Conservation (phyloP, 2,329 filamentous ascomycete species). For the Clarireedia homoeocarpa region DNA sequence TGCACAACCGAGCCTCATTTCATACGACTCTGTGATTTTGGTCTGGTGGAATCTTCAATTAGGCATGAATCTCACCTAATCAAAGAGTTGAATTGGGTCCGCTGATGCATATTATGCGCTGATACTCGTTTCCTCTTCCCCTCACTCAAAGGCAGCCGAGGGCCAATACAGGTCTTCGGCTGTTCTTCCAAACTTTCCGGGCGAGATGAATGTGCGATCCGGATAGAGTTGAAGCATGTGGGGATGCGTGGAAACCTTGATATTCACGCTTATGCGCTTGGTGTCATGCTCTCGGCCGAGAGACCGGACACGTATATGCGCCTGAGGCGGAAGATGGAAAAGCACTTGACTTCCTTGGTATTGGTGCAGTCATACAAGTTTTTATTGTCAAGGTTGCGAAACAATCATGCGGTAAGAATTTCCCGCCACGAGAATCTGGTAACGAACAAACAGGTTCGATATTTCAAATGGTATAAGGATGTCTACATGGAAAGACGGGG, state of each 20-base stretch:
- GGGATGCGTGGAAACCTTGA: too few species aligned
- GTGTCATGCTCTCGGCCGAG: neutral
- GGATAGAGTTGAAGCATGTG: neutral
- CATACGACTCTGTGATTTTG: neutral
- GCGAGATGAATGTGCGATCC: neutral
- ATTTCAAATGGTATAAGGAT: too few species aligned
- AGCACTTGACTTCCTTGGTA: too few species aligned
- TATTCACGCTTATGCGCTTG: too few species aligned
- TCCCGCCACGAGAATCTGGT: neutral
- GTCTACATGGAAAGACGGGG: neutral
- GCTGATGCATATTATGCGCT: neutral
- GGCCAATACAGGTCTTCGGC: neutral
- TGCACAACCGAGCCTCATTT: too few species aligned
- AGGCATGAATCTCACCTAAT: neutral
- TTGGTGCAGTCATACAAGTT: neutral
- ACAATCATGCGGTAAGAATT: neutral
- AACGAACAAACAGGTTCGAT: too few species aligned
- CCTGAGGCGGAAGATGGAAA: too few species aligned
- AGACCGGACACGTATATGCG: neutral
- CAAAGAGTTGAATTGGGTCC: neutral
- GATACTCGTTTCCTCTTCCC: neutral
- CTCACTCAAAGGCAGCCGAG: too few species aligned
- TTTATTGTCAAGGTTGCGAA: neutral
- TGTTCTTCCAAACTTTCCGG: neutral
- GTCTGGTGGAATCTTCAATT: neutral